Evolutionary conservation across 2,329 filamentous ascomycete genomes (phyloP), one percentile per base, ranked within the genome.

Genomic region (Cladosporium sp.): DNA sequence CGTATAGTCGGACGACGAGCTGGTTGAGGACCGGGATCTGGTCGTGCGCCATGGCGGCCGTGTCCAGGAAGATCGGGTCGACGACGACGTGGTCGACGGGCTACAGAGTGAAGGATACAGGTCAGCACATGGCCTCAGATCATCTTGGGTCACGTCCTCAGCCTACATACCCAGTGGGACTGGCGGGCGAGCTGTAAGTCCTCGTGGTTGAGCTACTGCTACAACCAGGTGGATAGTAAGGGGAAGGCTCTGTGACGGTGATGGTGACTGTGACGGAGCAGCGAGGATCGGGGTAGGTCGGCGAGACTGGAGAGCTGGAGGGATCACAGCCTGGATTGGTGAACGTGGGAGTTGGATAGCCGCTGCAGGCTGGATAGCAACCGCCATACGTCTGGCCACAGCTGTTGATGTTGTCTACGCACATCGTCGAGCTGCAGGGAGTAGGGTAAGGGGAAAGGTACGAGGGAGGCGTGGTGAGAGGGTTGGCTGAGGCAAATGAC

Each of bases 341-440:
- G 64, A 69, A 67, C 5, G 57, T 58, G 1, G 68, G 68, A 3
- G 34, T 65, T 2, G 65, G 66, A 55, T 64, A 67, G n/a, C 55
- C 57, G 18, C 32, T 26, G 30, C 67, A 70, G 18, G 64, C 67
- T 30, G 44, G 59, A 44, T 60, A 70, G 54, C 68, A 70, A 47
- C 68, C 67, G 32, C 68, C 68, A 52, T 70, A 70, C 18, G 59
- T 65, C 26, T 59, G 49, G 24, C 66, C 66, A 38, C 68, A 69
- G 30, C 58, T 41, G 34, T 69, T 66, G 65, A 69, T 57, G 10
- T 57, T 32, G 52, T 57, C 52, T 21, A 21, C 52, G n/a, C 52
- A 57, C 26, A 57, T 12, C 8, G 26, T 32, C 30, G n/a, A 30
- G 18, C 26, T 32, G 52, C 52, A 57, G 52, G 52, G 18, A 6